phyloP scores from a whole-genome alignment of 495 filamentous ascomycete species.

The Aspergillus nanangensis region DNA sequence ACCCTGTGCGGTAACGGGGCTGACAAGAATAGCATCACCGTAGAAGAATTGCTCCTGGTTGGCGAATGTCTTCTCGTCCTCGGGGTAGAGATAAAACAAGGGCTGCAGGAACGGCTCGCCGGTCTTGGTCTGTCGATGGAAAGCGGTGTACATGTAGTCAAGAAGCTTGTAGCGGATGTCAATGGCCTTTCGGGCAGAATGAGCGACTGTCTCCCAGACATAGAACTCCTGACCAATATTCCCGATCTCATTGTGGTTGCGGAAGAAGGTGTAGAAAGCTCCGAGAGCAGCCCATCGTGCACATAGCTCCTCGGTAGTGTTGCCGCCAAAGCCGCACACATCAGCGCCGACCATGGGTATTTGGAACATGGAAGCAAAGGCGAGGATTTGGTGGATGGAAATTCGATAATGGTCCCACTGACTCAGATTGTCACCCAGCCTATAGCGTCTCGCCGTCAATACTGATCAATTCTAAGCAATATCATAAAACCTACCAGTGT shows the following conservation, averaged over 20 bases:
- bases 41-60: slow-evolving; percentile 72
- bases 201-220: slow-evolving; percentile 59
- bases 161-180: slow-evolving; percentile 70
- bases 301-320: slow-evolving; percentile 76
- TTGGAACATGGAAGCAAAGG: slow-evolving; percentile 78
- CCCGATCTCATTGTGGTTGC: slow-evolving; percentile 62
- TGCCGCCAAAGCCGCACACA: slow-evolving; percentile 70
- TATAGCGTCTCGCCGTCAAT: slow-evolving; percentile 8
- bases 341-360: slow-evolving; percentile 83
- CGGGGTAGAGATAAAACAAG: slow-evolving; percentile 68
- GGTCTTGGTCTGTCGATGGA: slow-evolving; percentile 58
- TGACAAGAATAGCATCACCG: slow-evolving; percentile 66
- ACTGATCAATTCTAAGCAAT: not conserved
- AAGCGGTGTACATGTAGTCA: slow-evolving; percentile 79
- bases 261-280: slow-evolving; percentile 79
- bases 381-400: slow-evolving; percentile 64
- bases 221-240: slow-evolving; percentile 72
- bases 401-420: slow-evolving; percentile 69
- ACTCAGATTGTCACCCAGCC: slow-evolving; percentile 75
- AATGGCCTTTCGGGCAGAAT: slow-evolving; percentile 66
- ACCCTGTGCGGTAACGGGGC: slow-evolving; percentile 62
- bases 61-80: slow-evolving; percentile 54
- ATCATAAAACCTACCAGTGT: slow-evolving; percentile 55
- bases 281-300: slow-evolving; percentile 80
- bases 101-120: slow-evolving; percentile 68